Percentiles rank a stretch among this genome's conserved stretches.
Evolutionary conservation across 768 basidiomycete species (phyloP).

Genomic region (Leccinum boreale): DNA sequence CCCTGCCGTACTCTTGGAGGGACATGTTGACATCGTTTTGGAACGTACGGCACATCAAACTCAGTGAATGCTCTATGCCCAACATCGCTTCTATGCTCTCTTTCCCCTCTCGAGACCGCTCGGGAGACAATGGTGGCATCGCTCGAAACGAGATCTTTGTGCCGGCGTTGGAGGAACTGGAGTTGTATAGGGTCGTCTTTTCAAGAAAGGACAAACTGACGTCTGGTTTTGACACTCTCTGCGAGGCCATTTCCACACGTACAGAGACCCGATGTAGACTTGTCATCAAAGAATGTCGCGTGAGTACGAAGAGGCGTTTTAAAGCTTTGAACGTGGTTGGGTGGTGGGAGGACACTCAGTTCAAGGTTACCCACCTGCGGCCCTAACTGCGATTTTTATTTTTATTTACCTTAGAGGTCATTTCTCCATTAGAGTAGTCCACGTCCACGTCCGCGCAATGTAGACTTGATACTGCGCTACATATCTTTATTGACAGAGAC

Average conservation of each 20-base stretch:
- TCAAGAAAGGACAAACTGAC: not conserved
- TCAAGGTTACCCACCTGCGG: not conserved
- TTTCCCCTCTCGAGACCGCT: not conserved
- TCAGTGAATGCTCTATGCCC: not conserved
- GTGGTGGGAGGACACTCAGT: not conserved
- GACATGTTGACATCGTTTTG: not conserved
- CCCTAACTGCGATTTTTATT: too few relatives aligned
- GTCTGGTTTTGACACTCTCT: not conserved
- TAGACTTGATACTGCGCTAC: too few relatives aligned
- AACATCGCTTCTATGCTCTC: not conserved
- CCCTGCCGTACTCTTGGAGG: conserved; percentile 1
- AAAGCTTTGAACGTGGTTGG: not conserved
- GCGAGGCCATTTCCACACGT: not conserved
- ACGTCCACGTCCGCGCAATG: too few relatives aligned
- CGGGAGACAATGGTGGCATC: not conserved
- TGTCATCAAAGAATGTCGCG: not conserved
- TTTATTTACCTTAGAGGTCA: not conserved
- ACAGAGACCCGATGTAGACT: not conserved
- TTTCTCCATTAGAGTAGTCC: not conserved
- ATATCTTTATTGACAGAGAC: too few relatives aligned
- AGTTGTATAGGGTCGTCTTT: not conserved
- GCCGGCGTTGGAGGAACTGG: not conserved
- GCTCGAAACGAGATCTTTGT: not conserved
- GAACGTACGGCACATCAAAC: conserved; percentile 1
- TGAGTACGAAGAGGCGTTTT: not conserved